Evolutionary conservation across 495 filamentous ascomycete genomes (phyloP).

Genomic region (Jackrogersella minutella): DNA sequence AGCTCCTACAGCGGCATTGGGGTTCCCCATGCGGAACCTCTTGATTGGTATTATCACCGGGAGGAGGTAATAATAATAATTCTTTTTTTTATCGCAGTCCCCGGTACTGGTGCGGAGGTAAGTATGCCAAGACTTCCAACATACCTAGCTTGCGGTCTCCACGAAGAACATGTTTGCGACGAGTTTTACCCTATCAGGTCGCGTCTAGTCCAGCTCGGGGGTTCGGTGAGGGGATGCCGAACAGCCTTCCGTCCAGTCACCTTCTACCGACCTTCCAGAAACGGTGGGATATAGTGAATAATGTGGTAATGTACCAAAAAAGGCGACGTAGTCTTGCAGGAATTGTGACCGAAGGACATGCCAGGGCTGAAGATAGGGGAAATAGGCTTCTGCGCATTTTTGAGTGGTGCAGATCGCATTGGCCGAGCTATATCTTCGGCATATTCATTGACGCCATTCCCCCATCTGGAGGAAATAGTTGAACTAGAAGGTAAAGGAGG

Average conservation of each 20-base stretch:
- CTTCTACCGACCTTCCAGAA: slow-evolving; percentile 50
- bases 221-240: slow-evolving; percentile 49
- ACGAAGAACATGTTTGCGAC: slow-evolving; percentile 38
- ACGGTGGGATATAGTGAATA: slow-evolving; percentile 34
- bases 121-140: slow-evolving; percentile 34
- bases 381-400: slow-evolving; percentile 24
- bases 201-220: slow-evolving; percentile 42
- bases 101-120: slow-evolving; percentile 36
- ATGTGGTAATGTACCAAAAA: slow-evolving; percentile 38
- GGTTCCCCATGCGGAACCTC: slow-evolving; percentile 22
- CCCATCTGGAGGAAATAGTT: slow-evolving; percentile 7
- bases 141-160: slow-evolving; percentile 35
- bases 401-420: slow-evolving; percentile 32
- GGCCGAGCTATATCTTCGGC: slow-evolving; percentile 35
- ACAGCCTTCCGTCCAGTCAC: slow-evolving; percentile 39
- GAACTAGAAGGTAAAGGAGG: slow-evolving; percentile 26
- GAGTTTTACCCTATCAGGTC: slow-evolving; percentile 35
- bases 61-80: slow-evolving; percentile 27
- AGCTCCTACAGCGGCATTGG: slow-evolving; percentile 32
- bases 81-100: slow-evolving; percentile 30
- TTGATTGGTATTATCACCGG: slow-evolving; percentile 38
- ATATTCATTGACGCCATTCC: slow-evolving; percentile 29
- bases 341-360: slow-evolving; percentile 36
- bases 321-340: slow-evolving; percentile 35
- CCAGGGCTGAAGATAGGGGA: slow-evolving; percentile 36